phyloP scores from a whole-genome alignment of 2,329 filamentous ascomycete species.

The Zymoseptoria brevis region DNA sequence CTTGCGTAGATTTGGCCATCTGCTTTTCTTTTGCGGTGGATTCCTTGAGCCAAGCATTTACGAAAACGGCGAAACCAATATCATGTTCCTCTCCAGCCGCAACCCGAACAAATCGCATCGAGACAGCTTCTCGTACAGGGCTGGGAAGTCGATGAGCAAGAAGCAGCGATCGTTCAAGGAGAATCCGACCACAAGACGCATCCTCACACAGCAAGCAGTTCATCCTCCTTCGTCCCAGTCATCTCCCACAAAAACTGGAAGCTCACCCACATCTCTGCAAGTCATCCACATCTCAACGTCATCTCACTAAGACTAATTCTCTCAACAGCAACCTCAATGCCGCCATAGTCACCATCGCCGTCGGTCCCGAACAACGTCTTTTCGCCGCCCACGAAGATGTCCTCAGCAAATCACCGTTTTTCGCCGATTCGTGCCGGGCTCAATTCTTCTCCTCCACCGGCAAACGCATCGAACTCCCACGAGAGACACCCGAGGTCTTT shows the following conservation, averaged over 20 bases:
- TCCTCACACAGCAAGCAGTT: constrained; percentile 19
- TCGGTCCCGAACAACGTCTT: constrained; percentile 62
- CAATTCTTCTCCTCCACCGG: constrained; percentile 54
- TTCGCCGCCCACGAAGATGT: constrained; percentile 90
- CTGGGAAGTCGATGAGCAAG: constrained; percentile 28
- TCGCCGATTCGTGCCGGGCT: constrained; percentile 55
- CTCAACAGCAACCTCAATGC: constrained; percentile 30
- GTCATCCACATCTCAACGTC: constrained; percentile 1
- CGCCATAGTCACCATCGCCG: constrained; percentile 77
- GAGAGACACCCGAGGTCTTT: constrained; percentile 85
- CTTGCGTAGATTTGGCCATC: constrained; percentile 4
- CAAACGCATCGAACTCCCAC: constrained; percentile 70
- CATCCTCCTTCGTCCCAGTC: constrained; percentile 19
- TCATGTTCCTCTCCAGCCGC: constrained; percentile 23
- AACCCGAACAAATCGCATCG: constrained; percentile 25
- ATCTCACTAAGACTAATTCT: constrained; percentile 2
- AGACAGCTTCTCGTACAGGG: constrained; percentile 28
- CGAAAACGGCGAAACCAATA: constrained; percentile 3
- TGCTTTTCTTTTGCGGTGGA: not conserved
- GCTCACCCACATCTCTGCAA: constrained; percentile 27
- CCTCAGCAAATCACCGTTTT: constrained; percentile 70
- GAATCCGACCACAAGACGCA: constrained; percentile 20
- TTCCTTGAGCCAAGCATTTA: not conserved
- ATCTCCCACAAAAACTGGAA: constrained; percentile 22
- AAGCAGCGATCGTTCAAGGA: constrained; percentile 31